phyloP scores from a whole-genome alignment of 2,329 filamentous ascomycete species.

The Phialophora expanda region DNA sequence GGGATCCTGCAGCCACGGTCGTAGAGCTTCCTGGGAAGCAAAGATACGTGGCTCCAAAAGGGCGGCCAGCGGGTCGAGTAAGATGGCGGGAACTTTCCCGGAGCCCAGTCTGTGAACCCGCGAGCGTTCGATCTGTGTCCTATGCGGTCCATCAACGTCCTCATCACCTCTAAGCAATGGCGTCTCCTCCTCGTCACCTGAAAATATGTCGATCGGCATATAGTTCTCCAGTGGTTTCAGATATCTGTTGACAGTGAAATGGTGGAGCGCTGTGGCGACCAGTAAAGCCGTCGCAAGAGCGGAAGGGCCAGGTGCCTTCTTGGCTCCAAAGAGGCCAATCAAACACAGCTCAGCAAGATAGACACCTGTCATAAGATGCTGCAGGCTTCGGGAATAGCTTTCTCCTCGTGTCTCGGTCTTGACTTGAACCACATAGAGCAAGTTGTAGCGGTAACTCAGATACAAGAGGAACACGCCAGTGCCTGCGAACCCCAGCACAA shows the following conservation, averaged over 20 bases:
- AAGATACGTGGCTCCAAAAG: slow-evolving; percentile 57
- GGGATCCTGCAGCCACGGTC: slow-evolving; percentile 47
- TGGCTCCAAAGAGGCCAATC: slow-evolving; percentile 76
- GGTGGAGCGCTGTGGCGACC: slow-evolving; percentile 75
- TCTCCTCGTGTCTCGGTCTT: slow-evolving; percentile 84
- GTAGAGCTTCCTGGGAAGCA: slow-evolving; percentile 33
- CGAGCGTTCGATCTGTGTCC: slow-evolving; percentile 20
- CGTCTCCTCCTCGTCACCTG: slow-evolving; percentile 39
- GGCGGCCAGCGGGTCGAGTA: slow-evolving; percentile 72
- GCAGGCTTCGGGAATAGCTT: slow-evolving; percentile 82
- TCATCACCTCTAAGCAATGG: slow-evolving; percentile 32
- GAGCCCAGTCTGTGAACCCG: slow-evolving; percentile 22
- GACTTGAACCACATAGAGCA: slow-evolving; percentile 83
- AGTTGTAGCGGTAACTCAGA: slow-evolving; percentile 85
- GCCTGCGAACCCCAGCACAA: slow-evolving; percentile 81
- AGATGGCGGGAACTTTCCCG: slow-evolving; percentile 50
- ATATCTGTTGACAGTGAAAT: slow-evolving; percentile 62
- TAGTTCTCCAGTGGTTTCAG: slow-evolving; percentile 61
- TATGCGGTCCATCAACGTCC: slow-evolving; percentile 3
- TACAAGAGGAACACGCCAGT: slow-evolving; percentile 81
- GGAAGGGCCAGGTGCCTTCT: slow-evolving; percentile 60
- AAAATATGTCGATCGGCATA: slow-evolving; percentile 68
- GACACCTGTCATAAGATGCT: slow-evolving; percentile 81
- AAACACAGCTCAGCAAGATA: slow-evolving; percentile 85
- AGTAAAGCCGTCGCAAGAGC: slow-evolving; percentile 76